phyloP scores from a whole-genome alignment of 2,329 filamentous ascomycete species.

The Fusarium sp. region DNA sequence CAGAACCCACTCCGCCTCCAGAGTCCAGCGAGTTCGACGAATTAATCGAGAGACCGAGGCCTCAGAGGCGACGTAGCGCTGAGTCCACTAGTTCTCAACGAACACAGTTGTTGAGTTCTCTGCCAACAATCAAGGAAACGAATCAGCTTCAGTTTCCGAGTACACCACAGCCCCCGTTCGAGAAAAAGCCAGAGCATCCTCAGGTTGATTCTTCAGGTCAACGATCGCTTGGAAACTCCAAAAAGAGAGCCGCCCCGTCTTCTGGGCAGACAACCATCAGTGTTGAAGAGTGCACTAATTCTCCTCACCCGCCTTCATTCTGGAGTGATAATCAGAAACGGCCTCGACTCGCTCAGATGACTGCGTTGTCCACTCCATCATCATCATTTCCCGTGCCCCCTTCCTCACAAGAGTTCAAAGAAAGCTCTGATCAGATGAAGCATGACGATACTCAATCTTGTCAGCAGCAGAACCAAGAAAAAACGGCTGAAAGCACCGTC shows the following conservation, averaged over 20 bases:
- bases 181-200: background rate
- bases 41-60: background rate
- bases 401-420: background rate
- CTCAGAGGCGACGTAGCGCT: background rate
- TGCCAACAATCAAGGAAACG: background rate
- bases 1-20: constrained; percentile 6
- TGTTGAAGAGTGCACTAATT: background rate
- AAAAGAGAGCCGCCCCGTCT: constrained; percentile 15
- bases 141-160: background rate
- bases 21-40: background rate
- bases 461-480: background rate
- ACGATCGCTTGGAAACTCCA: background rate
- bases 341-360: constrained; percentile 2
- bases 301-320: background rate
- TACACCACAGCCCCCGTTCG: constrained; percentile 10
- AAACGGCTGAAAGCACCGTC: background rate
- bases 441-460: background rate
- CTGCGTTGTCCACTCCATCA: background rate
- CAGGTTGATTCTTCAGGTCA: background rate
- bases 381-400: background rate
- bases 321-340: constrained; percentile 8
- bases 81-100: background rate
- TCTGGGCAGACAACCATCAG: constrained; percentile 17
- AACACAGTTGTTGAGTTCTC: background rate
- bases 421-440: background rate